Base-by-base conservation (phyloP, 768 basidiomycete species). In the Russula dissimulans region DNA sequence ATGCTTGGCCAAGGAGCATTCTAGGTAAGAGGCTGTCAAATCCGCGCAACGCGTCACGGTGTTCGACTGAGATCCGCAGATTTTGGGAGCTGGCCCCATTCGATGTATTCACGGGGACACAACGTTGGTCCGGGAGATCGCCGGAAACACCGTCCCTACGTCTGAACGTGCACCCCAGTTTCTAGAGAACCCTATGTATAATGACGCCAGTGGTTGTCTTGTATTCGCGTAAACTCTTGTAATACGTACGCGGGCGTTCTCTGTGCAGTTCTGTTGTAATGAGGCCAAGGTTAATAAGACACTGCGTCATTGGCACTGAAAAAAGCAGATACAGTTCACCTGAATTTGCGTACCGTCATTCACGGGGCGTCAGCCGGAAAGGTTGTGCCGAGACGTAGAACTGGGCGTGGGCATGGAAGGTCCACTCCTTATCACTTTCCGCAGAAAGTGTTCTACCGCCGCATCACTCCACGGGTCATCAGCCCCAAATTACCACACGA, bases 61-160 rank as follows among this genome's bases (percentile, higher is more conserved):
- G 22, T 26, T 26, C 22, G 18, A 52, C 6, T 22, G 5, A 29
- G 32, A 42, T 12, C 17, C 17, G 32, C 15, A 62, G 61, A 18
- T 57, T 22, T 4, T 62, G 61, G 61, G 61, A 62, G 39, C 46
- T 62, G 17, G 61, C 61, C 6, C 61, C 61, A 43, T 62, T 57
- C 39, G 61, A 57, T 22, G 14, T 62, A 31, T 29, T 17, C n/a
- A 57, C 56, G 17, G 61, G 61, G 39, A 48, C n/a, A 47, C 32
- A 18, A n/a, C 56, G 22, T 26, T 26, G 22, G 22, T 26, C 22
- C 22, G 22, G 56, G 41, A 29, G 31, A 12, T 52, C 36, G 45
- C 43, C n/a, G 8, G 55, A 15, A 47, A 38, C 9, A 1, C 32
- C 22, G 32, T 7, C 12, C 36, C 15, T 29, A 41, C 29, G 22